Evolutionary conservation across 148 eudicot genomes (phyloP).

Genomic region (Polygonum aviculare): DNA sequence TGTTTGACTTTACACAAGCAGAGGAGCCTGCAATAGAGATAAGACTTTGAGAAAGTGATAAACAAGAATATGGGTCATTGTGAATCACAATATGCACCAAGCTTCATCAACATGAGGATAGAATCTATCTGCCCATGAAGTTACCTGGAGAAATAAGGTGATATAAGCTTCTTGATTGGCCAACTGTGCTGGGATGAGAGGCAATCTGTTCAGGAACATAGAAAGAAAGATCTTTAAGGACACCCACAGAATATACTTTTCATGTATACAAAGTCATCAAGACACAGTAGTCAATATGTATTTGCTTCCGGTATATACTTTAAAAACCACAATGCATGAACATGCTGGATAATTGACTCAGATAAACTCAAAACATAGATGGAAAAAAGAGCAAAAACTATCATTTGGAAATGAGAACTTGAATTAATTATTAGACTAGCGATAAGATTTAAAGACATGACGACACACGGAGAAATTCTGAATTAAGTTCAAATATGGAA

Average conservation of each 20-base stretch:
- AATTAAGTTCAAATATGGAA: neutral
- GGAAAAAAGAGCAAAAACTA: neutral
- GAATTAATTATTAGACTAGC: neutral
- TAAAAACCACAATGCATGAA: neutral
- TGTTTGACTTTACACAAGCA: constrained; percentile 1
- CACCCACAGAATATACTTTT: neutral
- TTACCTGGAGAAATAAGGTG: constrained; percentile 17
- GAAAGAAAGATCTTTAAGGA: neutral
- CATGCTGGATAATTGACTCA: neutral
- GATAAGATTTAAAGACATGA: neutral
- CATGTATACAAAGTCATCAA: neutral
- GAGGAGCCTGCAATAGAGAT: constrained; percentile 18
- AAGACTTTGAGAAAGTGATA: neutral
- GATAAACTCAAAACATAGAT: neutral
- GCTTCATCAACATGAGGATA: neutral
- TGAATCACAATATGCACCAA: neutral
- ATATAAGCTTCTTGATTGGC: constrained; percentile 17
- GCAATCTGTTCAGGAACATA: constrained; percentile 16
- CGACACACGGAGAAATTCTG: neutral
- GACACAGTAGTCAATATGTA: neutral
- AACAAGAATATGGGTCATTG: neutral
- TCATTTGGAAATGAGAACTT: neutral
- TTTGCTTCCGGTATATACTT: neutral
- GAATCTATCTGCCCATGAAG: neutral
- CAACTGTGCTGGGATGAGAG: constrained; percentile 1